A percentile compares a stretch with the other conserved stretches of the same genome.
Conservation (phyloP, 345 rosid species). For the Cochlearia excelsa region DNA sequence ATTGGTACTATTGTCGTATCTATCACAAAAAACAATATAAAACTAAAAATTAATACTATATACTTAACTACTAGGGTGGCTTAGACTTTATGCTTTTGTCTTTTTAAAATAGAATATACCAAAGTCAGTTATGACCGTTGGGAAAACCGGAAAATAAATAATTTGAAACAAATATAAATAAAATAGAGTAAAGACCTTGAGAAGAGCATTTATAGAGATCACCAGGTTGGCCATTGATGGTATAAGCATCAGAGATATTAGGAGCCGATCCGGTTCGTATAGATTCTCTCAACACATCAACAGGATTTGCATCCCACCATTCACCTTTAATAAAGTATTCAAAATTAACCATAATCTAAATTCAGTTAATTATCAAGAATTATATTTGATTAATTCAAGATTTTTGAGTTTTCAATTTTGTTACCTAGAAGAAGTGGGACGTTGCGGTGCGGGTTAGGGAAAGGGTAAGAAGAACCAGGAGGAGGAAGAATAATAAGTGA, state of each 20-base stretch:
- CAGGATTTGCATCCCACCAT: conserved; percentile 95
- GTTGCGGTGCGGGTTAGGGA: conserved; percentile 68
- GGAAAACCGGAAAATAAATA: neutral
- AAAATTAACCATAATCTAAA: conserved; percentile 10
- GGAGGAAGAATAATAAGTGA: conserved; percentile 69
- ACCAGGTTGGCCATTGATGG: conserved; percentile 95
- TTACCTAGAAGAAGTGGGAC: conserved; percentile 79
- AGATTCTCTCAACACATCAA: conserved; percentile 70
- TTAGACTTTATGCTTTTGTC: conserved; percentile 11
- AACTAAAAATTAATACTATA: neutral
- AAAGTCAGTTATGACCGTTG: conserved; percentile 29
- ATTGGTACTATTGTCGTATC: conserved; percentile 79
- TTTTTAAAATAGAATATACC: conserved; percentile 5
- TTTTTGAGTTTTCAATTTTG: neutral
- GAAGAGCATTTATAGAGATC: conserved; percentile 87
- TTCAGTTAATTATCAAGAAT: neutral
- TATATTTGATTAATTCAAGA: neutral
- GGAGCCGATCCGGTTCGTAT: conserved; percentile 76
- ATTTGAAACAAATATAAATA: neutral
- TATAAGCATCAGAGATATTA: conserved; percentile 70
- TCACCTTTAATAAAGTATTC: conserved; percentile 50
- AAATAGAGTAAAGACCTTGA: conserved; percentile 44
- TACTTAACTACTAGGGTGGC: neutral
- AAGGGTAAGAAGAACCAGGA: conserved; percentile 70
- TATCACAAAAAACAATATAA: conserved; percentile 30